A percentile compares a stretch with the other conserved stretches of the same genome.
phyloP scores from a whole-genome alignment of 2,329 filamentous ascomycete genomes.

The Pestalotiopsis sp. region DNA sequence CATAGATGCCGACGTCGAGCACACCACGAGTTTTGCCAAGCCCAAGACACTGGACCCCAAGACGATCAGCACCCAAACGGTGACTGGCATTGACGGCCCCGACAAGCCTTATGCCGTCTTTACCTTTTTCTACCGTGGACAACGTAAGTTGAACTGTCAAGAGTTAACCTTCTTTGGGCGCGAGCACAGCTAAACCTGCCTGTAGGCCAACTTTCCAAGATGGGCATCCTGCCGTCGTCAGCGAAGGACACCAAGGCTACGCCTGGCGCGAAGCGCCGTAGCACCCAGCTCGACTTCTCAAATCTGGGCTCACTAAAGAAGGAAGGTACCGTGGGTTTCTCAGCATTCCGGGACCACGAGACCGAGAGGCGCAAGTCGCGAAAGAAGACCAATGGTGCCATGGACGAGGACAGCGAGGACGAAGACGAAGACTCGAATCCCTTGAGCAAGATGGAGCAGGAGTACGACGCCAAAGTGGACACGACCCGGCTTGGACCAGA shows the following conservation, averaged over 20 bases:
- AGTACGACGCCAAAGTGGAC: constrained; percentile 58
- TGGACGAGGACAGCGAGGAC: constrained; percentile 72
- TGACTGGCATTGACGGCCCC: constrained; percentile 95
- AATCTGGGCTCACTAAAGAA: constrained; percentile 82
- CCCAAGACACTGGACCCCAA: constrained; percentile 95
- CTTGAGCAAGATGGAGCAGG: constrained; percentile 64
- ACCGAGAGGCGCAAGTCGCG: constrained; percentile 59
- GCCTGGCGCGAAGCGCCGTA: constrained; percentile 71
- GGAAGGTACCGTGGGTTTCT: constrained; percentile 86
- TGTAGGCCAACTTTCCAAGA: constrained; percentile 89
- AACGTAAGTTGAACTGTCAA: constrained; percentile 63
- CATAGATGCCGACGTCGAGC: constrained; percentile 83
- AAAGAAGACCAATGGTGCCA: constrained; percentile 67
- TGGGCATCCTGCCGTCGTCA: constrained; percentile 75
- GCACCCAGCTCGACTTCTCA: constrained; percentile 81
- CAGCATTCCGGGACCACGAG: constrained; percentile 76
- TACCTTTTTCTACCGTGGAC: constrained; percentile 95
- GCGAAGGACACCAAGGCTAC: constrained; percentile 64
- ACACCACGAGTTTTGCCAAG: constrained; percentile 97
- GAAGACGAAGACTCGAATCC: constrained; percentile 67
- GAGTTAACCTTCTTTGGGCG: not conserved
- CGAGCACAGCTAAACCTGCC: not conserved
- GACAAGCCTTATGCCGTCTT: constrained; percentile 96
- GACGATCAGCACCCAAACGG: constrained; percentile 96
- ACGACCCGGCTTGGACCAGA: constrained; percentile 65